These are phyloP conservation scores for Lomentospora prolificans DNA, from an alignment of 2,329 filamentous ascomycete genomes.

Conservation along the genomic window DNA sequence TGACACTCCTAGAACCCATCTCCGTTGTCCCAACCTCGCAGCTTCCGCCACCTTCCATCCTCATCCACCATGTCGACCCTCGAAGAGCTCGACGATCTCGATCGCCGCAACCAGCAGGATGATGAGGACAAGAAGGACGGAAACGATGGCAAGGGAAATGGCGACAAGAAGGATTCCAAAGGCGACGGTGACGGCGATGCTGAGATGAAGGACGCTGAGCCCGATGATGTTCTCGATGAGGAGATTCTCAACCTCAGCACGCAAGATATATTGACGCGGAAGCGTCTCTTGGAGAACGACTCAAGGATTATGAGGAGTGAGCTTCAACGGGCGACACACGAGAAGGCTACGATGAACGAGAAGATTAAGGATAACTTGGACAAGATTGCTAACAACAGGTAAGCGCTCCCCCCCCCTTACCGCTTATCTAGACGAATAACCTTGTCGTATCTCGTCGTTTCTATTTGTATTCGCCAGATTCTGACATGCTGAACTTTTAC, in stretches of 20 bases:
- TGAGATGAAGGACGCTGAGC: slow-evolving; percentile 80
- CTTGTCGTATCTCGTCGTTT: neutral
- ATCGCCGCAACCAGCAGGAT: slow-evolving; percentile 69
- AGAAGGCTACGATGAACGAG: slow-evolving; percentile 91
- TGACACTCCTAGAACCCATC: neutral
- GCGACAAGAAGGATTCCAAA: slow-evolving; percentile 28
- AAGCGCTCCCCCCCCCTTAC: slow-evolving; percentile 19
- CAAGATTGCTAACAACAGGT: slow-evolving; percentile 99
- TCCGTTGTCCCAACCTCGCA: neutral
- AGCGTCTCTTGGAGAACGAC: slow-evolving; percentile 91
- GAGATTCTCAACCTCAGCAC: slow-evolving; percentile 91
- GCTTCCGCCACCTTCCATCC: neutral
- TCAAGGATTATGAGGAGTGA: slow-evolving; percentile 98
- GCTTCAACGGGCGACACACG: slow-evolving; percentile 84
- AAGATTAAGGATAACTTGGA: slow-evolving; percentile 99
- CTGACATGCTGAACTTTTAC: too few relatives aligned
- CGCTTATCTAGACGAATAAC: too few relatives aligned
- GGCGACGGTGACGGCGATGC: slow-evolving; percentile 63
- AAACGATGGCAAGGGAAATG: slow-evolving; percentile 21
- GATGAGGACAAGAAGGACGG: slow-evolving; percentile 24
- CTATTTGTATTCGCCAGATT: neutral
- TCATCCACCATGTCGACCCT: slow-evolving; percentile 66
- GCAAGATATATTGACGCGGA: slow-evolving; percentile 85
- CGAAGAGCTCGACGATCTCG: slow-evolving; percentile 84
- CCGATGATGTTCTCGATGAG: slow-evolving; percentile 72